Base-by-base conservation (phyloP, 352 stramenopile species). In the Globisporangium middletonii region DNA sequence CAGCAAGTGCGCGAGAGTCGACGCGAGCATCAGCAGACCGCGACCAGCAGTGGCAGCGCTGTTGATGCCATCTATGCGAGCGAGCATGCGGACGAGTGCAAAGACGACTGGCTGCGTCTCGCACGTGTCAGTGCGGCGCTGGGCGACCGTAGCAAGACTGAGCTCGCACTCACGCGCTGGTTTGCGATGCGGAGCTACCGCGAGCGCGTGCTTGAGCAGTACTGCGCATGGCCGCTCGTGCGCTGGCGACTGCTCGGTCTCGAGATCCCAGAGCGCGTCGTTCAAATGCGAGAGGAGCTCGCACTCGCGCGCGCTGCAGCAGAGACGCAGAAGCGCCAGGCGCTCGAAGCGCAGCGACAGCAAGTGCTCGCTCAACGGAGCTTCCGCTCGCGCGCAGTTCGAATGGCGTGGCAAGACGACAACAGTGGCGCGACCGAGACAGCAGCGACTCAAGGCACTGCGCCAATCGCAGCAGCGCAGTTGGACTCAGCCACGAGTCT, bases 221-320 rank as follows among this genome's bases (percentile, higher is more conserved):
- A 72, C 45, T 68, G 66, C 45, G 54, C 43, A 6, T 89, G 78
- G 78, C 76, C 78, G 12, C 54, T 83, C n/a, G 72, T 75, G 33
- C 56, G 78, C 37, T 89, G 78, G 78, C 85, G 79, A 41, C 46
- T 89, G 12, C 69, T 89, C 11, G 79, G 75, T 3, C 57, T 83
- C 7, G 59, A 60, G n/a, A 44, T 77, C 27, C 78, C 78, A 4
- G 48, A 55, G 26, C 71, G 59, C 30, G 50, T 88, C 5, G 51
- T 68, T 13, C 61, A 64, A 3, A 62, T 66, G 38, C 53, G 69
- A 3, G 62, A 74, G 26, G 52, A 69, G 4, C 63, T 71, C 19
- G 54, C 56, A 30, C 49, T 41, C 43, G 45, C 47, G 46, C 50
- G 50, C 5, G 5, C 54, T n/a, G 63, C 67, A 37, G 55, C 51